These are phyloP conservation scores for Chenopodium formosanum DNA, from an alignment of 148 eudicot genomes.

Conservation along the genomic window DNA sequence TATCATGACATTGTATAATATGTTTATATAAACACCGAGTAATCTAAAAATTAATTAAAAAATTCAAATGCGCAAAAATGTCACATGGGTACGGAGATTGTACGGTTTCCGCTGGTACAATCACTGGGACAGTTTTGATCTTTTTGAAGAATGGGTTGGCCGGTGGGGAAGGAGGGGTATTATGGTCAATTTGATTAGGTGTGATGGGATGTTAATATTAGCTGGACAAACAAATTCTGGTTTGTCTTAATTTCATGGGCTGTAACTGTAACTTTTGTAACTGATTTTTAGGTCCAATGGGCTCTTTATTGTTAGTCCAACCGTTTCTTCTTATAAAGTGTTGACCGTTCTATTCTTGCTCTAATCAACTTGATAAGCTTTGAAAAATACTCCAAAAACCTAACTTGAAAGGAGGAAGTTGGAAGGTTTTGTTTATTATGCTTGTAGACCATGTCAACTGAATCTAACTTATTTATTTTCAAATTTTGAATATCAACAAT, in stretches of 20 bases:
- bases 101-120: slow-evolving; percentile 25
- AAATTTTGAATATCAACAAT: too few relatives aligned
- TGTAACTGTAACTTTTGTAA: neutral
- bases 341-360: too few relatives aligned
- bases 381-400: too few relatives aligned
- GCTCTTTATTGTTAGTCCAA: neutral
- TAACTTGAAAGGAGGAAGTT: too few relatives aligned
- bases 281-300: slow-evolving; percentile 4
- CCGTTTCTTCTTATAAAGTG: neutral
- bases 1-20: too few relatives aligned
- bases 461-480: too few relatives aligned
- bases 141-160: neutral
- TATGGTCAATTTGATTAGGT: neutral
- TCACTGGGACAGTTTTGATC: neutral
- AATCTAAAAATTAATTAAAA: neutral
- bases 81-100: slow-evolving; percentile 28
- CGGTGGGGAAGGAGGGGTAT: neutral
- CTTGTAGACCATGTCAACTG: too few relatives aligned
- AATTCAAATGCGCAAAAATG: neutral
- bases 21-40: too few relatives aligned
- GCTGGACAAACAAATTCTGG: neutral
- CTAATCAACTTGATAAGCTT: too few relatives aligned
- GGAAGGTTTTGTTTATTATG: too few relatives aligned
- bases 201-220: neutral
- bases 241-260: slow-evolving; percentile 5